Conservation (phyloP, 805 yeast species). For the Peterozyma toletana region DNA sequence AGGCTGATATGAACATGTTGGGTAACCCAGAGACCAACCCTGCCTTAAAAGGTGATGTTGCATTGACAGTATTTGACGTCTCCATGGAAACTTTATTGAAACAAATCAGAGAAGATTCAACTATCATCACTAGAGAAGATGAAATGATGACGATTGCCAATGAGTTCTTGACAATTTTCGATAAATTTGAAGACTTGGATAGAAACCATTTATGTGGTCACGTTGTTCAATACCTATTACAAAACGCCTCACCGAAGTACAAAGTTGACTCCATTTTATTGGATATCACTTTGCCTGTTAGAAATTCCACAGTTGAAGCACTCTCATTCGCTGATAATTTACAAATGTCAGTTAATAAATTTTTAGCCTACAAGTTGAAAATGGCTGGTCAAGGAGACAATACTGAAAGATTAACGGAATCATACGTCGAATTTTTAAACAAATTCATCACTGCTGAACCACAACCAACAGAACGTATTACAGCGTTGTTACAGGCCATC, state of each 20-base stretch:
- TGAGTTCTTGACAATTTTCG: slow-evolving; percentile 50
- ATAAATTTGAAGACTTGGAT: slow-evolving; percentile 62
- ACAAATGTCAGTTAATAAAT: slow-evolving; percentile 67
- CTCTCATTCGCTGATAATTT: slow-evolving; percentile 48
- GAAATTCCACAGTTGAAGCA: slow-evolving; percentile 35
- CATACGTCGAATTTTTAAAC: slow-evolving; percentile 25
- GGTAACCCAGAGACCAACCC: slow-evolving; percentile 85
- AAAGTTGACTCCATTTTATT: slow-evolving; percentile 33
- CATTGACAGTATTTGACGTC: slow-evolving; percentile 62
- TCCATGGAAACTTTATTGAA: slow-evolving; percentile 43
- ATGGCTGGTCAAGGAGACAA: slow-evolving; percentile 22
- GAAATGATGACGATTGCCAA: slow-evolving; percentile 31
- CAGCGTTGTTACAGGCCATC: slow-evolving; percentile 18
- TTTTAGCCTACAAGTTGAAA: slow-evolving; percentile 45
- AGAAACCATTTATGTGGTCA: slow-evolving; percentile 62
- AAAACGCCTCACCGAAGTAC: slow-evolving; percentile 20
- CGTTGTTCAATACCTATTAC: slow-evolving; percentile 46
- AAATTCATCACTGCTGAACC: slow-evolving; percentile 10
- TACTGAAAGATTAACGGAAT: slow-evolving; percentile 22
- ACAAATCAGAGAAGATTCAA: slow-evolving; percentile 17
- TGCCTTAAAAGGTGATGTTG: slow-evolving; percentile 68
- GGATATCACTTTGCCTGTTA: slow-evolving; percentile 63
- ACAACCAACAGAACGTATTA: not conserved
- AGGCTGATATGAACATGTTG: slow-evolving; percentile 75
- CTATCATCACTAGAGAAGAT: slow-evolving; percentile 23